Conservation (phyloP, 2,329 filamentous ascomycete species). For the Fusarium foetens region DNA sequence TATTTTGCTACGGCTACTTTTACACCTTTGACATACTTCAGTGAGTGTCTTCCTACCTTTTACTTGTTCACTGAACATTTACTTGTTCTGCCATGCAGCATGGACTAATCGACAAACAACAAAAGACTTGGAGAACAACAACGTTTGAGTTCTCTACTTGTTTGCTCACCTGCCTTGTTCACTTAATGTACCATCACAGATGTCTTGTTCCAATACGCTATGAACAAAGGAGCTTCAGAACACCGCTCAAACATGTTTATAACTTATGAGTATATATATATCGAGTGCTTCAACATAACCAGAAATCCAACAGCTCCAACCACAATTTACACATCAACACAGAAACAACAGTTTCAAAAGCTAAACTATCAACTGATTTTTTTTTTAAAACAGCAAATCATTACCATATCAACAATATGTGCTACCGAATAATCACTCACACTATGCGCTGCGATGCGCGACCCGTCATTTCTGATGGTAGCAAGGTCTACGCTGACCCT, state of each 20-base stretch:
- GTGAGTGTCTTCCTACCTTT: not conserved
- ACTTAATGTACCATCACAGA: not conserved
- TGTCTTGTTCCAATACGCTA: not conserved
- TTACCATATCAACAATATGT: conserved; percentile 30
- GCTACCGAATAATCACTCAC: conserved; percentile 42
- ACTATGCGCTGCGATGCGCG: conserved; percentile 46
- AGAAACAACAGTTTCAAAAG: not conserved
- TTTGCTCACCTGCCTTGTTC: not conserved
- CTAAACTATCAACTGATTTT: not conserved
- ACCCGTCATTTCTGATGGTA: conserved; percentile 42
- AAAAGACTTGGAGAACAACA: not conserved
- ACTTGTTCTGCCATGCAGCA: not conserved
- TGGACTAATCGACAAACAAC: not conserved
- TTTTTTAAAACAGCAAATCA: not conserved
- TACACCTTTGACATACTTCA: not conserved
- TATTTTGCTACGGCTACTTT: not conserved
- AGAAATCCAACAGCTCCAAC: not conserved
- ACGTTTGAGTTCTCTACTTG: not conserved
- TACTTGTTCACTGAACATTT: not conserved
- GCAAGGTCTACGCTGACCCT: conserved; percentile 36
- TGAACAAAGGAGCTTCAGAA: not conserved
- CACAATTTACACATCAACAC: not conserved
- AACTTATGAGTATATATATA: not conserved
- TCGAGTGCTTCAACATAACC: not conserved
- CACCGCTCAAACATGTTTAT: not conserved